Conservation (phyloP, 176 grass and related monocot genomes). For the Raddia distichophylla region DNA sequence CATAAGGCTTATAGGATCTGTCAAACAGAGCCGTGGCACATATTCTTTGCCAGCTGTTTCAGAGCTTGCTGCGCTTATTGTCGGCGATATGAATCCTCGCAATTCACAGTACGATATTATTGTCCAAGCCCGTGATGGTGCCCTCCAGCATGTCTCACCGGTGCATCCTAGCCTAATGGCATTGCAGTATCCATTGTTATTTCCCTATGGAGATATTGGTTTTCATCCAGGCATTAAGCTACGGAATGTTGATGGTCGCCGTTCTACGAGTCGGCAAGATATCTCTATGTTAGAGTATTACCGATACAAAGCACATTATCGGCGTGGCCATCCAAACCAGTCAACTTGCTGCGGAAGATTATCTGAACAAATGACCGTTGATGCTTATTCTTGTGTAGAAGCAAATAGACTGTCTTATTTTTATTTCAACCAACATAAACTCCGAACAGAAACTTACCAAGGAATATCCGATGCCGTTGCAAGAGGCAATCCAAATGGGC, state of each 20-base stretch:
- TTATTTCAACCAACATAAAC: background rate
- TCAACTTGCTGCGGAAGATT: background rate
- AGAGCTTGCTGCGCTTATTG: no score
- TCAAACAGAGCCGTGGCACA: no score
- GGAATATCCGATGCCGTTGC: background rate
- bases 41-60: no score
- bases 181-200: background rate
- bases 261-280: rapidly evolving
- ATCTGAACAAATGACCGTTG: background rate
- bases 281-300: background rate
- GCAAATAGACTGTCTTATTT: background rate
- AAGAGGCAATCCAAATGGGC: background rate
- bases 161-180: background rate
- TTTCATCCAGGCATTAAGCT: background rate
- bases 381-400: background rate
- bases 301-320: background rate
- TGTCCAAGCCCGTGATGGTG: background rate
- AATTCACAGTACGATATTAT: background rate
- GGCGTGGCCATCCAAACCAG: background rate
- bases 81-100: no score
- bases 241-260: background rate
- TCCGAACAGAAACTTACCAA: background rate
- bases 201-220: background rate
- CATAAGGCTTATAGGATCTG: no score
- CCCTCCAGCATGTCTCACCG: background rate